A percentile compares a stretch with the other conserved stretches of the same genome.
These are phyloP conservation scores for Pseudomonodictys pantanalensis DNA, from an alignment of 495 filamentous ascomycete genomes.

Conservation along the genomic window DNA sequence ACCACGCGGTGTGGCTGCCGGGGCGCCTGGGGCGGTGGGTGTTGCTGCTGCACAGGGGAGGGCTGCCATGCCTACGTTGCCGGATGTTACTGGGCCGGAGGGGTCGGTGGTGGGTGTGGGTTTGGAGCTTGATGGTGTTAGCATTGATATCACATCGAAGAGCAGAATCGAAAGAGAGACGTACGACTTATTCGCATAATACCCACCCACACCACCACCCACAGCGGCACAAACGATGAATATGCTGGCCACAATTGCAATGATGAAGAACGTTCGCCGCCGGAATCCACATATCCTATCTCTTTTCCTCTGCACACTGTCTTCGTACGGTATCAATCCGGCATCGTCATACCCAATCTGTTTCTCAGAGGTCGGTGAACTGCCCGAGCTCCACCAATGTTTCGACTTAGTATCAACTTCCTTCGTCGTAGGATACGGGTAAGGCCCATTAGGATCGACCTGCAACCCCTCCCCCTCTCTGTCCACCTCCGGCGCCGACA, in stretches of 20 bases:
- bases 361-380: too few relatives aligned
- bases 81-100: slow-evolving; percentile 12
- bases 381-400: too few relatives aligned
- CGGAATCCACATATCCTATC: neutral
- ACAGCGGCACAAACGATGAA: neutral
- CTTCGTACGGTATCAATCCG: too few relatives aligned
- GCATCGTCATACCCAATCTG: too few relatives aligned
- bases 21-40: neutral
- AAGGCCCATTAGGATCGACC: neutral
- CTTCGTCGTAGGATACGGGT: slow-evolving; percentile 1
- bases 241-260: neutral
- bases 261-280: slow-evolving; percentile 5
- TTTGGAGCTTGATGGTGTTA: neutral
- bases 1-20: neutral
- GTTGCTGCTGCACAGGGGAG: slow-evolving; percentile 8
- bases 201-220: slow-evolving; percentile 8
- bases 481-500: neutral
- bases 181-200: slow-evolving; percentile 7
- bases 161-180: neutral
- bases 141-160: neutral
- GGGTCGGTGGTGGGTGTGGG: too few relatives aligned
- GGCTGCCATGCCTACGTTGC: slow-evolving; percentile 6
- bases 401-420: neutral
- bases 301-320: neutral
- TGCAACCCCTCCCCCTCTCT: neutral